Conservation (phyloP, 2,329 filamentous ascomycete species). For the Metarhizium rileyi region DNA sequence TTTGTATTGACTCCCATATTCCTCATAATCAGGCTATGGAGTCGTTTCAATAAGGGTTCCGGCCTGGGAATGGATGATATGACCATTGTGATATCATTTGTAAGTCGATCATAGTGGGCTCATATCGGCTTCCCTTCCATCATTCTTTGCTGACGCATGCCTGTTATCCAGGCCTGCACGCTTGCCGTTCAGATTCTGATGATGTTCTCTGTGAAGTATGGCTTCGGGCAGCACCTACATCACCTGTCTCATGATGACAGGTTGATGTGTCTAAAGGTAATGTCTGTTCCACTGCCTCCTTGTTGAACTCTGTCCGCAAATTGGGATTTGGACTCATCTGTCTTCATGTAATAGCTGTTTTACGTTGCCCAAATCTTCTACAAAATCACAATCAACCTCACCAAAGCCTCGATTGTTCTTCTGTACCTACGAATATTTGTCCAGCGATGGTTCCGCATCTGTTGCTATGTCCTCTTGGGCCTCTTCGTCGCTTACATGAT, state of each 20-base stretch:
- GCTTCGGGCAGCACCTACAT: constrained; percentile 31
- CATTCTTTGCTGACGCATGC: background rate
- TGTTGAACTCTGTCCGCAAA: too few species aligned
- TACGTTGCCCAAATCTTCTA: constrained; percentile 43
- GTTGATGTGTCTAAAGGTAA: constrained; percentile 27
- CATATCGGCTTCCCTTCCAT: background rate
- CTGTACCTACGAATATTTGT: constrained; percentile 46
- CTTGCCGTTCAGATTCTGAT: constrained; percentile 27
- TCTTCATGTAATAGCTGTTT: constrained; percentile 21
- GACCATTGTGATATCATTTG: constrained; percentile 32
- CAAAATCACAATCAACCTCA: constrained; percentile 43
- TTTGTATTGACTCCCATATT: constrained; percentile 32
- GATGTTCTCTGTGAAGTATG: constrained; percentile 30
- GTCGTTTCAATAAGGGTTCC: constrained; percentile 25
- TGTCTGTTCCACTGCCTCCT: background rate
- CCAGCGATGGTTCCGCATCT: constrained; percentile 32
- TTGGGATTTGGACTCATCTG: too few species aligned
- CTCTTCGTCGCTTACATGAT: constrained; percentile 36
- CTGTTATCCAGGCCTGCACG: constrained; percentile 21
- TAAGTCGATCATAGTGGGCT: constrained; percentile 13
- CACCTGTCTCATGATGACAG: constrained; percentile 24
- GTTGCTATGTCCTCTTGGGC: constrained; percentile 30
- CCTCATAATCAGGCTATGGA: constrained; percentile 29
- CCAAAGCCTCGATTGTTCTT: constrained; percentile 41
- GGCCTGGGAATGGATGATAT: constrained; percentile 32